Percentiles rank a stretch among this genome's conserved stretches.
Conservation (phyloP, 1,284 basidiomycete species). For the Ganoderma resinaceum region DNA sequence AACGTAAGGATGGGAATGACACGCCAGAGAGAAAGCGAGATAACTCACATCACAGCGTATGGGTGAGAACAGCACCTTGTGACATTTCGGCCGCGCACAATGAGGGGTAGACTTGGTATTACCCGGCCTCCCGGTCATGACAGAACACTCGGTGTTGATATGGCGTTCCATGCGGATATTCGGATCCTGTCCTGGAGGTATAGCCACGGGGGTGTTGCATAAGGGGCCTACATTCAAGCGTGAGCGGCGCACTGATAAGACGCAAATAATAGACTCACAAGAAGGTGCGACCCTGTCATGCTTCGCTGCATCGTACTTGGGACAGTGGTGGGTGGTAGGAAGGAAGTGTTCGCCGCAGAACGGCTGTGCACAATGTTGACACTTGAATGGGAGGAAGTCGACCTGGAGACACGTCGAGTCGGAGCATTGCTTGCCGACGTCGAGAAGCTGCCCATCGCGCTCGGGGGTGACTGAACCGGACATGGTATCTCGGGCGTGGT, state of each 20-base stretch:
- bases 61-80: constrained; percentile 74
- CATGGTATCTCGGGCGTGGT: constrained; percentile 30
- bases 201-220: constrained; percentile 73
- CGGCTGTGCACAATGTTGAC: constrained; percentile 69
- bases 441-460: constrained; percentile 61
- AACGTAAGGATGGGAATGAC: background rate
- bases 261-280: constrained; percentile 52
- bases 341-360: constrained; percentile 82
- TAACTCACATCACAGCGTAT: constrained; percentile 69
- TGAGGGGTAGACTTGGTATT: constrained; percentile 60
- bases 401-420: constrained; percentile 67
- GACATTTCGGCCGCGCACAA: constrained; percentile 69
- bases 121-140: constrained; percentile 62
- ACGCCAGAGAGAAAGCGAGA: no score
- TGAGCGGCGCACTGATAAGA: background rate
- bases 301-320: constrained; percentile 72
- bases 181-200: constrained; percentile 76
- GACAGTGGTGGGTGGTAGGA: constrained; percentile 68
- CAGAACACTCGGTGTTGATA: constrained; percentile 67
- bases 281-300: constrained; percentile 76
- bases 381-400: constrained; percentile 86
- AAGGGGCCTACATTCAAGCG: constrained; percentile 60
- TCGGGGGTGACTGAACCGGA: constrained; percentile 42
- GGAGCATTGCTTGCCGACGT: constrained; percentile 76
- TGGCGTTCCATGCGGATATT: constrained; percentile 80